These are phyloP conservation scores for Schizophyllum amplum DNA, from an alignment of 1,284 basidiomycete species.

Conservation along the genomic window DNA sequence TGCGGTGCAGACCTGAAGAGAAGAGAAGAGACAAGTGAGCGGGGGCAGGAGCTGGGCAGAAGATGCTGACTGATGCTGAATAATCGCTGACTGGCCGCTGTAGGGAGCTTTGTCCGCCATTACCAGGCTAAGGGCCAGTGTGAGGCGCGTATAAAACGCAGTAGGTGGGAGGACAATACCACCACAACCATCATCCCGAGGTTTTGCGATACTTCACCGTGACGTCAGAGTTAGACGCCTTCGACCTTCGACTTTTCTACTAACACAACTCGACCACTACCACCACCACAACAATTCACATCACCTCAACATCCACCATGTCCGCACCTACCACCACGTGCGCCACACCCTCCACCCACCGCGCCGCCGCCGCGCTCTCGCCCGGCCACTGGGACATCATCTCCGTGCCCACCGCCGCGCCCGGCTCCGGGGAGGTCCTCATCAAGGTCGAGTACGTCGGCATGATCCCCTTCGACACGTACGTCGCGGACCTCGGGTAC, in stretches of 20 bases:
- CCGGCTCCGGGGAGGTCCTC: slow-evolving; percentile 33
- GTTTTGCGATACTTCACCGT: no score
- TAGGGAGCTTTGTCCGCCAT: neutral
- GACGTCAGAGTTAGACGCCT: no score
- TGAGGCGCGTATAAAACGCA: neutral
- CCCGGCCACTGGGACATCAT: slow-evolving; percentile 29
- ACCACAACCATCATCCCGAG: neutral
- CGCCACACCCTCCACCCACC: slow-evolving; percentile 18
- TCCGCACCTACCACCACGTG: neutral
- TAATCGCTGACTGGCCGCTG: neutral
- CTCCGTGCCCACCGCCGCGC: slow-evolving; percentile 30
- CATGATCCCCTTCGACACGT: slow-evolving; percentile 33
- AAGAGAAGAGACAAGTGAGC: no score
- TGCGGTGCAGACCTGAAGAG: no score
- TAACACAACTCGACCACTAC: neutral
- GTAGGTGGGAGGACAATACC: neutral
- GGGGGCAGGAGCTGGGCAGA: no score
- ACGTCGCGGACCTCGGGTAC: slow-evolving; percentile 29
- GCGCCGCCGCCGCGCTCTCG: slow-evolving; percentile 30
- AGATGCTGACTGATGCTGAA: neutral
- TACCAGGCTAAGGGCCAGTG: neutral
- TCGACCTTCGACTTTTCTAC: no score
- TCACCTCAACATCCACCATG: neutral
- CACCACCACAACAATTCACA: neutral
- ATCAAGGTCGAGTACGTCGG: slow-evolving; percentile 38